phyloP scores from a whole-genome alignment of 2,329 filamentous ascomycete genomes.

The Chaetomium strumarium region DNA sequence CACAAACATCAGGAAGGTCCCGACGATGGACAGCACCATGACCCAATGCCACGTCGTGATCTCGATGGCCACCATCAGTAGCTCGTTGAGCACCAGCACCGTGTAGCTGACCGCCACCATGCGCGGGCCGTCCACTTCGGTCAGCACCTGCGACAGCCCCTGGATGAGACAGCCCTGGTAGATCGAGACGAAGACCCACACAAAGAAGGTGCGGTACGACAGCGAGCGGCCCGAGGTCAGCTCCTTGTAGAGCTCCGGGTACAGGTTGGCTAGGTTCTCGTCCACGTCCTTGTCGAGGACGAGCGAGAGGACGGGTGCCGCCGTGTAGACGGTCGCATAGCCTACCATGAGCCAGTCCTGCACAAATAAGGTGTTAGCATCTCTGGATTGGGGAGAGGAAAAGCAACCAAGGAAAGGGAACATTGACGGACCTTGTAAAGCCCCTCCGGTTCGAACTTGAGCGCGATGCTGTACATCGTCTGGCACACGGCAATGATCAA shows the following conservation, averaged over 20 bases:
- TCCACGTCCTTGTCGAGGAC: conserved; percentile 95
- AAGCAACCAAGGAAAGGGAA: background rate
- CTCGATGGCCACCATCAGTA: conserved; percentile 94
- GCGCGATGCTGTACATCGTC: conserved; percentile 93
- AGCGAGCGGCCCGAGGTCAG: conserved; percentile 83
- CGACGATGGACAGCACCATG: conserved; percentile 80
- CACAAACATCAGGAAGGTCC: conserved; percentile 74
- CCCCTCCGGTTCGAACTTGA: conserved; percentile 86
- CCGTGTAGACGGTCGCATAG: conserved; percentile 94
- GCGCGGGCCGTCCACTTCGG: conserved; percentile 63
- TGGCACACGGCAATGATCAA: conserved; percentile 94
- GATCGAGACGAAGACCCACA: conserved; percentile 90
- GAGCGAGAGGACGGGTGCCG: conserved; percentile 83
- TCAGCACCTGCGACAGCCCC: conserved; percentile 83
- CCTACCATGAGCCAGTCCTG: conserved; percentile 93
- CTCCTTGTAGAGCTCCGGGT: conserved; percentile 96
- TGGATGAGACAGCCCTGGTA: conserved; percentile 97
- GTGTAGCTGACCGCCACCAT: conserved; percentile 94
- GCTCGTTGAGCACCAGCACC: conserved; percentile 85
- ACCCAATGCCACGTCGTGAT: conserved; percentile 95
- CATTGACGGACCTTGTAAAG: conserved; percentile 62
- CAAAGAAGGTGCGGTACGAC: conserved; percentile 90
- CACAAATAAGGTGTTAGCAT: background rate
- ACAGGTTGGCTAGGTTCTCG: conserved; percentile 86
- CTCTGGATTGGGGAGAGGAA: background rate